These are phyloP conservation scores for Lasiodiplodia theobromae DNA, from an alignment of 2,329 filamentous ascomycete species.

Conservation along the genomic window DNA sequence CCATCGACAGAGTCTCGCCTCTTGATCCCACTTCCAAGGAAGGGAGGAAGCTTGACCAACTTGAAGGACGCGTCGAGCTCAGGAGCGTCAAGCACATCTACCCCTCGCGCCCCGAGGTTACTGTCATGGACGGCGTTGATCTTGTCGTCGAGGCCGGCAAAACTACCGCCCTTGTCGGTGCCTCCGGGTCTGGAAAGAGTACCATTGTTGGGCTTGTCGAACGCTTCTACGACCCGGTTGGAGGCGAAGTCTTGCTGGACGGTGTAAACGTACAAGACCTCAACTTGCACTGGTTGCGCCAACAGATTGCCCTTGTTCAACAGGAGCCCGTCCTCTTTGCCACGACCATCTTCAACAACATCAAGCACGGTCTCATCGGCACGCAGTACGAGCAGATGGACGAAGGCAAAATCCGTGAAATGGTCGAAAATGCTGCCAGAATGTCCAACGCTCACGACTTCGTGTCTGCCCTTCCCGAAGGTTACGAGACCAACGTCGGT, in stretches of 20 bases:
- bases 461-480: conserved; percentile 77
- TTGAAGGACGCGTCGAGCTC: conserved; percentile 78
- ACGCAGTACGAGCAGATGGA: conserved; percentile 72
- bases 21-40: conserved; percentile 73
- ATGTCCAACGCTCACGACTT: conserved; percentile 94
- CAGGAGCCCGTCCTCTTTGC: conserved; percentile 89
- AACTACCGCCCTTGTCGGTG: conserved; percentile 86
- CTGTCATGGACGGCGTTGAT: conserved; percentile 82
- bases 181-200: conserved; percentile 89
- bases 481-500: conserved; percentile 88
- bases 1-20: conserved; percentile 87
- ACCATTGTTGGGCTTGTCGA: conserved; percentile 91
- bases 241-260: conserved; percentile 79
- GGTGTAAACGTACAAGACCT: conserved; percentile 78
- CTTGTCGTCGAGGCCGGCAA: conserved; percentile 84
- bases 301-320: conserved; percentile 86
- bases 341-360: conserved; percentile 85
- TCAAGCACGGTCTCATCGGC: conserved; percentile 84
- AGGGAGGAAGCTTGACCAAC: conserved; percentile 72
- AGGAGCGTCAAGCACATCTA: conserved; percentile 87
- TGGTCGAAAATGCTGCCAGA: conserved; percentile 78
- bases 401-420: conserved; percentile 69
- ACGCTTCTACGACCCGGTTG: conserved; percentile 87
- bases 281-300: conserved; percentile 86
- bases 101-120: conserved; percentile 85